Conservation (phyloP, 2,329 filamentous ascomycete genomes). For the Endothia cerciana region DNA sequence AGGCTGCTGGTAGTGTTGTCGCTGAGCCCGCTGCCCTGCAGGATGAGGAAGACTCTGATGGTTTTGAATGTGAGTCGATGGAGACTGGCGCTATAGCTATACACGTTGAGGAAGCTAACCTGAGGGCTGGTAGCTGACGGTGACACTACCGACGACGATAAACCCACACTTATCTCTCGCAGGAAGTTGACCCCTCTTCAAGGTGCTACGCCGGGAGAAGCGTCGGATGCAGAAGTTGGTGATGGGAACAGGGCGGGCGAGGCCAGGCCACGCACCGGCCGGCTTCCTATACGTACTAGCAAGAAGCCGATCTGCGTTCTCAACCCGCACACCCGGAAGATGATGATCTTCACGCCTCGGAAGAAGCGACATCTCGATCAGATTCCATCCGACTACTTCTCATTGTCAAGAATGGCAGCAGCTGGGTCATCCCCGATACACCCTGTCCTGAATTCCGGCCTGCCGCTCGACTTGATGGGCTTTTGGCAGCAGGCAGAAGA, state of each 20-base stretch:
- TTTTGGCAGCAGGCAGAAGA: constrained; percentile 67
- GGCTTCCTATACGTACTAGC: constrained; percentile 47
- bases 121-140: constrained; percentile 53
- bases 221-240: constrained; percentile 53
- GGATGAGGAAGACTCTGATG: constrained; percentile 43
- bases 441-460: not conserved
- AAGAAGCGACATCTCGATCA: constrained; percentile 42
- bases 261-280: constrained; percentile 10
- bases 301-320: constrained; percentile 63
- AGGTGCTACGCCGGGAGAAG: constrained; percentile 9
- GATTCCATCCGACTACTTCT: constrained; percentile 53
- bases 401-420: constrained; percentile 35
- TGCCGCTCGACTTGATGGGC: constrained; percentile 48
- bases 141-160: constrained; percentile 65
- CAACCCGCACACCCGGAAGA: constrained; percentile 60
- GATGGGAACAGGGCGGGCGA: not conserved
- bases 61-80: constrained; percentile 62
- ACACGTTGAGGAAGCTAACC: constrained; percentile 43
- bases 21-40: not conserved
- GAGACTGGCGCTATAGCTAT: constrained; percentile 24
- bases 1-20: not conserved
- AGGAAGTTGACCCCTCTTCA: constrained; percentile 40
- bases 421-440: not conserved
- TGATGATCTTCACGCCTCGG: constrained; percentile 66
- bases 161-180: constrained; percentile 53